Evolutionary conservation across 2,329 filamentous ascomycete species (phyloP).

Genomic region (Aspergillus sergii): DNA sequence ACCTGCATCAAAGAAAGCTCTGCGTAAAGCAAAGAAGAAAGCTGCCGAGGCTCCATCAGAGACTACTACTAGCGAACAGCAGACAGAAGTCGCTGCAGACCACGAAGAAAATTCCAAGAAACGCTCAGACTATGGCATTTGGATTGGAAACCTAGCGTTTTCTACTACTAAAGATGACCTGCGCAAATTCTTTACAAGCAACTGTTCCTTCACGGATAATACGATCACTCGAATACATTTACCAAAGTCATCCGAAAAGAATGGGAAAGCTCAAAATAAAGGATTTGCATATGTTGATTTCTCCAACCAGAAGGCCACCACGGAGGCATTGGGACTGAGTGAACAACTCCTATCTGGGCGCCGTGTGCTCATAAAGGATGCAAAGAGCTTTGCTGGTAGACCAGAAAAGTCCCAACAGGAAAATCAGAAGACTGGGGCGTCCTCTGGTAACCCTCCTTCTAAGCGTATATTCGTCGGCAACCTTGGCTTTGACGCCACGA

Average conservation of each 20-base stretch:
- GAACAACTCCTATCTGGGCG: constrained; percentile 78
- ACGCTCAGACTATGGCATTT: constrained; percentile 82
- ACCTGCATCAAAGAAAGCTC: constrained; percentile 90
- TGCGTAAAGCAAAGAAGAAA: constrained; percentile 82
- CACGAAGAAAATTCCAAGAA: constrained; percentile 33
- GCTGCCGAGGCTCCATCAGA: constrained; percentile 21
- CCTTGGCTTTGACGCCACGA: constrained; percentile 76
- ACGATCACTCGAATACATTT: constrained; percentile 85
- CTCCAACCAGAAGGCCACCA: constrained; percentile 64
- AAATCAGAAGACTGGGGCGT: constrained; percentile 31
- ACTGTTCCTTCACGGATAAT: constrained; percentile 65
- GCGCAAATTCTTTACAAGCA: constrained; percentile 76
- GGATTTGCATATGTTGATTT: constrained; percentile 98
- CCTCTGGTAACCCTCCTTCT: constrained; percentile 64
- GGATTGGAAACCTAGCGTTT: constrained; percentile 96
- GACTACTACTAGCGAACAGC: constrained; percentile 37
- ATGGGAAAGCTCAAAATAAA: constrained; percentile 69
- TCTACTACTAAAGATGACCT: constrained; percentile 73
- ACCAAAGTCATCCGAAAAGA: constrained; percentile 62
- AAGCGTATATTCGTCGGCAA: constrained; percentile 90
- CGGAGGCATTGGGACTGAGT: constrained; percentile 81
- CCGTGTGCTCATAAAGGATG: constrained; percentile 88
- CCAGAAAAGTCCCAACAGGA: constrained; percentile 65
- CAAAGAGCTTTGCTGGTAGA: constrained; percentile 86
- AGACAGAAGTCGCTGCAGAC: constrained; percentile 38